Evolutionary conservation across 1,284 basidiomycete species (phyloP), one percentile per base, ranked within the genome.

Genomic region (Fomitopsis palustris): DNA sequence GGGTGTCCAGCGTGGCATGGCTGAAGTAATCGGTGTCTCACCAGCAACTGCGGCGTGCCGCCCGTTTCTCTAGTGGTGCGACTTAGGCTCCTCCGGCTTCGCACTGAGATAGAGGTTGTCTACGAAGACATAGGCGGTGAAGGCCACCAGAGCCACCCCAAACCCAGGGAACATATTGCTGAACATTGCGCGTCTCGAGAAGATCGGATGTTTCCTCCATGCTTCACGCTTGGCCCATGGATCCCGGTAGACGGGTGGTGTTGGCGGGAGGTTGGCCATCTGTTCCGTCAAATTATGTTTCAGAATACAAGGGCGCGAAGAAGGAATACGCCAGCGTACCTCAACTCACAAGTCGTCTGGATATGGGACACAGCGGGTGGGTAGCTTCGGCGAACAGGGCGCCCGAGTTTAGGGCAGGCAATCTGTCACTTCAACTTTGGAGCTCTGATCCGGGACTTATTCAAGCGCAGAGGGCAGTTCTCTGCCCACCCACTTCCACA

Each of bases 141-240:
- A 98, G 1, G 93, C 91, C 62, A 90, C 92, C 58, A 93, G 82
- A 42, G 92, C 95, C 61, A 93, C 92, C 57, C 95, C 95, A 70
- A 98, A 92, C 41, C 95, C 95, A 54, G 95, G 95, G 75, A 97
- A 95, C 66, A 95, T 74, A 78, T 84, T 91, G 67, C 87, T 83
- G 76, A 96, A 88, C 91, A 94, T 92, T 66, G 85, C 83, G 58
- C 88, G 84, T 68, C 88, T 92, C 61, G 85, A 83, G 80, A 97
- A 97, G 66, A 96, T 85, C 45, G 92, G 87, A 70, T 86, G 86
- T 75, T 89, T 95, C 69, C 95, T 84, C 95, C 95, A 98, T 55
- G 94, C 93, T 72, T 98, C 95, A 62, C 88, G 81, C 77, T 92
- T 94, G 23, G 92, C 93, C 95, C 95, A 97, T 56, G 95, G 93